Percentiles rank a stretch among this genome's conserved stretches.
These are phyloP conservation scores for Capsella rubella DNA, from an alignment of 441 rosid genomes.

Conservation along the genomic window DNA sequence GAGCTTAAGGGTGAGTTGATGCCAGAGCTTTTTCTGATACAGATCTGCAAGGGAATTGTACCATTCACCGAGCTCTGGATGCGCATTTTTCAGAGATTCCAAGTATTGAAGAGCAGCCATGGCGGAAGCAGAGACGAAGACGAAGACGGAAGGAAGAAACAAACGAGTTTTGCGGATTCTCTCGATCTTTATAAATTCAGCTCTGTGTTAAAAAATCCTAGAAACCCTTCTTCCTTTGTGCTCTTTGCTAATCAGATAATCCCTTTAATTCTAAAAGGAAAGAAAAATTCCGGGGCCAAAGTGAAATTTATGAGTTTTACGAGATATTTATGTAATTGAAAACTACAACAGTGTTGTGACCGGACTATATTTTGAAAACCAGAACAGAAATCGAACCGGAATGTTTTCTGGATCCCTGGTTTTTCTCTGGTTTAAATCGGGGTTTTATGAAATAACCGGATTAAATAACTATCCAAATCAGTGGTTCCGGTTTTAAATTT, in stretches of 20 bases:
- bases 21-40: constrained; percentile 98
- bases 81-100: constrained; percentile 62
- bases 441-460: neutral
- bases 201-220: constrained; percentile 24
- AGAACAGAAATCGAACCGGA: neutral
- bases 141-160: neutral
- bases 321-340: neutral
- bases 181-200: constrained; percentile 9
- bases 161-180: neutral
- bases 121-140: constrained; percentile 30
- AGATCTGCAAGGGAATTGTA: constrained; percentile 87
- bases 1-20: constrained; percentile 95
- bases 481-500: neutral
- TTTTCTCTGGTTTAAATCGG: neutral
- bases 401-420: neutral
- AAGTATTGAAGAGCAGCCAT: constrained; percentile 93
- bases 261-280: neutral
- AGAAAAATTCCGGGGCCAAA: constrained; percentile 16
- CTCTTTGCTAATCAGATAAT: neutral
- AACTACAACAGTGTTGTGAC: neutral
- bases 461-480: neutral
- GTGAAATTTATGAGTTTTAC: neutral
- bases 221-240: constrained; percentile 21
- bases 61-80: constrained; percentile 93
- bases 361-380: neutral